These are phyloP conservation scores for Cryptomeria japonica DNA, from an alignment of 75 land plant genomes.

Conservation along the genomic window DNA sequence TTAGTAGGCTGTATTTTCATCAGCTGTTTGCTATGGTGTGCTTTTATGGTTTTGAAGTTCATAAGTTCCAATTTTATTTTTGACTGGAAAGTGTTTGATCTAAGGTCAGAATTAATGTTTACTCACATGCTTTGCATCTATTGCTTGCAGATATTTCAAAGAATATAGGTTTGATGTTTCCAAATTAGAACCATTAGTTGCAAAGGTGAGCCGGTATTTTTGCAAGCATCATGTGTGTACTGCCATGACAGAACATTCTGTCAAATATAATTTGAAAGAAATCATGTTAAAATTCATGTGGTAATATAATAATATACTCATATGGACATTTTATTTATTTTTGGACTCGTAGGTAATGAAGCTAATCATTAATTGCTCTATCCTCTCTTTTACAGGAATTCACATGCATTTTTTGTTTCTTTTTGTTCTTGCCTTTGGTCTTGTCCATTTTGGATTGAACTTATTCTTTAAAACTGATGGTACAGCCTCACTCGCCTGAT, in stretches of 20 bases:
- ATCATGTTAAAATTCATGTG: not conserved
- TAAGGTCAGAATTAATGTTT: constrained; percentile 1
- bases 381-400: not conserved
- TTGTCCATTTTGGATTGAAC: not conserved
- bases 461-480: constrained; percentile 2
- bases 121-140: not conserved
- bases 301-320: not conserved
- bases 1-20: not conserved
- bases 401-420: not conserved
- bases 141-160: constrained; percentile 47
- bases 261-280: not conserved
- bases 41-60: constrained; percentile 4
- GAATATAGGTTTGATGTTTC: constrained; percentile 90
- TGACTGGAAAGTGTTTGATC: not conserved
- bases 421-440: not conserved
- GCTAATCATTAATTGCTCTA: not conserved
- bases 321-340: not conserved
- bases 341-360: not conserved
- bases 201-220: constrained; percentile 59
- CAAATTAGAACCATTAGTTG: constrained; percentile 90
- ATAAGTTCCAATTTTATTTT: not conserved
- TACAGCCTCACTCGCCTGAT: constrained; percentile 98
- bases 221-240: not conserved
- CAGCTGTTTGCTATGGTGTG: not conserved
- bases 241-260: not conserved